Conservation (phyloP, 306 rosid genomes). For the Comarum palustre region DNA sequence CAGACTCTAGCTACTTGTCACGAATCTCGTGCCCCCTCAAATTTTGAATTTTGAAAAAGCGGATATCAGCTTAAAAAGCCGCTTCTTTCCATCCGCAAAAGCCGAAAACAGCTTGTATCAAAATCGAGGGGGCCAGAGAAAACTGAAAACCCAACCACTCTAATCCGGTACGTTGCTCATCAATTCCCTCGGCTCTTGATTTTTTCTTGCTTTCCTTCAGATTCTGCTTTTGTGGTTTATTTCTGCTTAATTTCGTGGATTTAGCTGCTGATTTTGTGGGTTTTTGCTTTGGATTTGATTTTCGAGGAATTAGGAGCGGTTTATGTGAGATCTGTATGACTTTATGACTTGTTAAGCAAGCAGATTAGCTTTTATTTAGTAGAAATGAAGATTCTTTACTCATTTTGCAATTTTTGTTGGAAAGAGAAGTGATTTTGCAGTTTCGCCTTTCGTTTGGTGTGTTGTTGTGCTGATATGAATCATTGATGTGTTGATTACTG, state of each 20-base stretch:
- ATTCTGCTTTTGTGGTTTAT: neutral
- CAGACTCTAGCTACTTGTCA: conserved; percentile 12
- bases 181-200: neutral
- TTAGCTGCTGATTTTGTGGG: neutral
- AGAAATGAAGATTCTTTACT: no score
- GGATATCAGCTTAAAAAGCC: neutral
- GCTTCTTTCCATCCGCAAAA: neutral
- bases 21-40: neutral
- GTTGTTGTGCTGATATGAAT: neutral
- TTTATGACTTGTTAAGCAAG: neutral
- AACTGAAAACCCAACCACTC: neutral
- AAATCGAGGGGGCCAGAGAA: neutral
- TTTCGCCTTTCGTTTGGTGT: neutral
- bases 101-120: neutral
- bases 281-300: neutral
- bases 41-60: conserved; percentile 16
- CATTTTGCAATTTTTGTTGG: no score
- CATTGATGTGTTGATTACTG: neutral
- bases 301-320: neutral
- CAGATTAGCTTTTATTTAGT: neutral
- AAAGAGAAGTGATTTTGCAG: neutral
- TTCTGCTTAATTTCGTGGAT: neutral
- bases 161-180: neutral
- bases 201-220: neutral
- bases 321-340: neutral